These are phyloP conservation scores for Didymella keratinophila DNA, from an alignment of 2,329 filamentous ascomycete species.

Conservation along the genomic window DNA sequence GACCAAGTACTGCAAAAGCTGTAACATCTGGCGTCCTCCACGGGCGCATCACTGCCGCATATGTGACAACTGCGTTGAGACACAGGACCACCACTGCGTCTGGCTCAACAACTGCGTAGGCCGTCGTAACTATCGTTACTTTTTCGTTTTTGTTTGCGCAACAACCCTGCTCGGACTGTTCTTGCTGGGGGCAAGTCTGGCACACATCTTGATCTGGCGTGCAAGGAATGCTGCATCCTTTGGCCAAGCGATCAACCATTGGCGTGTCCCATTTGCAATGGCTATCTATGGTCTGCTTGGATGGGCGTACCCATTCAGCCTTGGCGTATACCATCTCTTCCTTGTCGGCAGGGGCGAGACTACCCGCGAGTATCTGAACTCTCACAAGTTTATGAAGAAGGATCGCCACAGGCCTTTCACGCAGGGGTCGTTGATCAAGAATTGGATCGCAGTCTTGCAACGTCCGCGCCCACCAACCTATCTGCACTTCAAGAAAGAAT, in stretches of 20 bases:
- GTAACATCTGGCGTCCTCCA: conserved; percentile 95
- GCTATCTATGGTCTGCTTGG: conserved; percentile 80
- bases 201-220: conserved; percentile 79
- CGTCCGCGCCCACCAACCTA: conserved; percentile 88
- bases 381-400: conserved; percentile 90
- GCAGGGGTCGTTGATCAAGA: conserved; percentile 76
- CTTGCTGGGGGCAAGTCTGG: conserved; percentile 78
- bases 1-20: conserved; percentile 97
- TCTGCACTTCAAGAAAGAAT: conserved; percentile 81
- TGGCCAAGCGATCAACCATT: conserved; percentile 70
- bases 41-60: conserved; percentile 95
- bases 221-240: conserved; percentile 72
- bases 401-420: conserved; percentile 92
- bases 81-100: conserved; percentile 96
- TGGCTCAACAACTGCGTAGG: conserved; percentile 99
- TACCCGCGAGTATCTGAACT: conserved; percentile 94
- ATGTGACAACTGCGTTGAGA: conserved; percentile 97
- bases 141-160: conserved; percentile 87
- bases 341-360: conserved; percentile 91
- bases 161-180: conserved; percentile 79
- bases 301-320: conserved; percentile 79
- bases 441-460: conserved; percentile 82
- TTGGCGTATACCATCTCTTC: conserved; percentile 90
- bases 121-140: conserved; percentile 96
- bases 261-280: conserved; percentile 86